These are phyloP conservation scores for Oropetium thomaeum DNA, from an alignment of 176 grass and related monocot genomes.

Conservation along the genomic window DNA sequence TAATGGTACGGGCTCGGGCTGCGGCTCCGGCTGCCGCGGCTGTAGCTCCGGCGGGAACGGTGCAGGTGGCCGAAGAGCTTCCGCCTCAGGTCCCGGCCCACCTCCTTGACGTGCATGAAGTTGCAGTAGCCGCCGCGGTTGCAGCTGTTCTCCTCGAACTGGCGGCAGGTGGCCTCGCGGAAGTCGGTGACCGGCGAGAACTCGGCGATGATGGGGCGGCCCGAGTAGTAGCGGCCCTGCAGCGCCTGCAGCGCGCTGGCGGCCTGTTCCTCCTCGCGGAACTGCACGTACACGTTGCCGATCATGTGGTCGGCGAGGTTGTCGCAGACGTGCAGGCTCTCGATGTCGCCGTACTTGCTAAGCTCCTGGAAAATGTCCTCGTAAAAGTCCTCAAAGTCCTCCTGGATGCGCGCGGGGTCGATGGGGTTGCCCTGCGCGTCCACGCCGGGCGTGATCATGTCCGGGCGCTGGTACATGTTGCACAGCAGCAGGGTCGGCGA, in stretches of 20 bases:
- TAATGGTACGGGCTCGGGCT: constrained; percentile 51
- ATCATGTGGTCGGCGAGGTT: constrained; percentile 97
- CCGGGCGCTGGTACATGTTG: constrained; percentile 79
- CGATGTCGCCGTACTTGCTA: constrained; percentile 82
- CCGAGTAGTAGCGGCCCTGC: constrained; percentile 80
- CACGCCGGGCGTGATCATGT: constrained; percentile 71
- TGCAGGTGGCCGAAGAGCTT: constrained; percentile 52
- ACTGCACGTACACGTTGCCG: constrained; percentile 92
- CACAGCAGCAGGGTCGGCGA: constrained; percentile 68
- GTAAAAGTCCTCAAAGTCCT: constrained; percentile 92
- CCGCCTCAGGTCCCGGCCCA: constrained; percentile 63
- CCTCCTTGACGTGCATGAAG: constrained; percentile 93
- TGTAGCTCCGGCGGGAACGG: constrained; percentile 41
- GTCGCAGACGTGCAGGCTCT: constrained; percentile 85
- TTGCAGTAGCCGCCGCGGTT: constrained; percentile 96
- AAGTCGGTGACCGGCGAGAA: constrained; percentile 96
- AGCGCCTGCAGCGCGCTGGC: constrained; percentile 64
- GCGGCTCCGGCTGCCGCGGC: constrained; percentile 58
- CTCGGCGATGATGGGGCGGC: constrained; percentile 86
- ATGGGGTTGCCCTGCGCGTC: constrained; percentile 71
- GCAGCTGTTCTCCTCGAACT: constrained; percentile 89
- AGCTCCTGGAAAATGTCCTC: constrained; percentile 92
- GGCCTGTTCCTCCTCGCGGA: constrained; percentile 84
- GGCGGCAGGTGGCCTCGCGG: constrained; percentile 85
- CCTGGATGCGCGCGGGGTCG: constrained; percentile 58